These are phyloP conservation scores for Amanita exitialis DNA, from an alignment of 768 basidiomycete genomes.

Conservation along the genomic window DNA sequence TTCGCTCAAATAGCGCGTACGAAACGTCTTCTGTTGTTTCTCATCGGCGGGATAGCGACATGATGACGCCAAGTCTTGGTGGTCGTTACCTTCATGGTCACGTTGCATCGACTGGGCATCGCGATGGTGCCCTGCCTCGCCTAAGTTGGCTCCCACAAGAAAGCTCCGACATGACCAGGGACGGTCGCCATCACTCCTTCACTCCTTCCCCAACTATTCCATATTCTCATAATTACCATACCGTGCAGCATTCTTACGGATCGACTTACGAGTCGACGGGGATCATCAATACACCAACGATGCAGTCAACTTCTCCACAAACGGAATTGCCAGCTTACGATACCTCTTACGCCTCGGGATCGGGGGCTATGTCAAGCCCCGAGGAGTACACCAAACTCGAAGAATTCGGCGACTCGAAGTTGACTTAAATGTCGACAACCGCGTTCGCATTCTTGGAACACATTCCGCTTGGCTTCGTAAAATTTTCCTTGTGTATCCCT, in stretches of 20 bases:
- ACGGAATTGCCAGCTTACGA: conserved; percentile 19
- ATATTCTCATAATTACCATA: conserved; percentile 29
- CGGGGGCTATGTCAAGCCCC: conserved; percentile 28
- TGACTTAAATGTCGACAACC: conserved; percentile 4
- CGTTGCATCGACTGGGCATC: conserved; percentile 13
- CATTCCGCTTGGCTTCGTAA: conserved; percentile 4
- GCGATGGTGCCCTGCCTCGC: conserved; percentile 24
- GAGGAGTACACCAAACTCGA: conserved; percentile 33
- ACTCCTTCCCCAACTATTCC: conserved; percentile 26
- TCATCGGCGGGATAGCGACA: conserved; percentile 21
- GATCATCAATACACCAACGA: conserved; percentile 22
- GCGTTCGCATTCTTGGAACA: conserved; percentile 6
- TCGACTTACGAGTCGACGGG: conserved; percentile 29
- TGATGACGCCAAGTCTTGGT: conserved; percentile 14
- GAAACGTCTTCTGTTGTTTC: conserved; percentile 16
- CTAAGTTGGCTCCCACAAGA: conserved; percentile 30
- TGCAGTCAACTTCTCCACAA: conserved; percentile 23
- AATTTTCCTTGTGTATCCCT: not conserved
- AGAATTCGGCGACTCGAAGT: conserved; percentile 31
- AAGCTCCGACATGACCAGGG: conserved; percentile 19
- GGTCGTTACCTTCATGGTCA: conserved; percentile 13
- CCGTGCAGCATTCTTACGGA: conserved; percentile 24
- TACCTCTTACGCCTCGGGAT: conserved; percentile 21
- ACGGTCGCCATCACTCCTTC: conserved; percentile 21
- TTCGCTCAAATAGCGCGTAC: conserved; percentile 28